These are phyloP conservation scores for Pseudogymnoascus sp. DNA, from an alignment of 2,329 filamentous ascomycete genomes.

Conservation along the genomic window DNA sequence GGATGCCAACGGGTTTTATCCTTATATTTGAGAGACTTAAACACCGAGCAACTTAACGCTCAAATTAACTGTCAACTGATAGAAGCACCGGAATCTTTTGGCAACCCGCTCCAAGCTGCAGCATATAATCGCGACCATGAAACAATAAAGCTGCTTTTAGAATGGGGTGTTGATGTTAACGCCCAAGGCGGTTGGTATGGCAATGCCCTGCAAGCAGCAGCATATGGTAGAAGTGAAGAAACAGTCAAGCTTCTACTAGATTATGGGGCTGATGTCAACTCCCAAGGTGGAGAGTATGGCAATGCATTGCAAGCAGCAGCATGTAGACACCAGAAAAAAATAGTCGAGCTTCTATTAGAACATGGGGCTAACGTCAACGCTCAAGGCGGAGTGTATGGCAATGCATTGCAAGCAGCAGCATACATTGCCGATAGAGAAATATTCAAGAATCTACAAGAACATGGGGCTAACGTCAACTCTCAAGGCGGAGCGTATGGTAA, in stretches of 20 bases:
- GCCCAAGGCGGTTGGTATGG: constrained; percentile 9
- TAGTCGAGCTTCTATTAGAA: constrained; percentile 9
- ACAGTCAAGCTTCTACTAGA: not conserved
- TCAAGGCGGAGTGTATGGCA: not conserved
- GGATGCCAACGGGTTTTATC: not conserved
- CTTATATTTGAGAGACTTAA: not conserved
- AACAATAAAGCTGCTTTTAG: not conserved
- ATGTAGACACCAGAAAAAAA: not conserved
- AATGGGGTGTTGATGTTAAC: not conserved
- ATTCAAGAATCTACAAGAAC: not conserved
- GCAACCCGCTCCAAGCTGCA: not conserved
- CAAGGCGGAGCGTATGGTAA: constrained; percentile 8
- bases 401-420: constrained; percentile 12
- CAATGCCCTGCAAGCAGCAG: constrained; percentile 13
- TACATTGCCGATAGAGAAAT: not conserved
- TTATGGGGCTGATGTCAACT: constrained; percentile 5
- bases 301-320: constrained; percentile 14
- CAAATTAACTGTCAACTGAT: not conserved
- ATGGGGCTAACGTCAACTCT: constrained; percentile 6
- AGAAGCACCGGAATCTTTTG: not conserved
- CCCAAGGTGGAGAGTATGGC: constrained; percentile 6
- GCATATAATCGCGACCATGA: not conserved
- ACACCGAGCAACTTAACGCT: not conserved
- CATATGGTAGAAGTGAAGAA: not conserved
- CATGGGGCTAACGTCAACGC: constrained; percentile 12